Conservation (phyloP, 768 basidiomycete species). For the Lactarius indigo region DNA sequence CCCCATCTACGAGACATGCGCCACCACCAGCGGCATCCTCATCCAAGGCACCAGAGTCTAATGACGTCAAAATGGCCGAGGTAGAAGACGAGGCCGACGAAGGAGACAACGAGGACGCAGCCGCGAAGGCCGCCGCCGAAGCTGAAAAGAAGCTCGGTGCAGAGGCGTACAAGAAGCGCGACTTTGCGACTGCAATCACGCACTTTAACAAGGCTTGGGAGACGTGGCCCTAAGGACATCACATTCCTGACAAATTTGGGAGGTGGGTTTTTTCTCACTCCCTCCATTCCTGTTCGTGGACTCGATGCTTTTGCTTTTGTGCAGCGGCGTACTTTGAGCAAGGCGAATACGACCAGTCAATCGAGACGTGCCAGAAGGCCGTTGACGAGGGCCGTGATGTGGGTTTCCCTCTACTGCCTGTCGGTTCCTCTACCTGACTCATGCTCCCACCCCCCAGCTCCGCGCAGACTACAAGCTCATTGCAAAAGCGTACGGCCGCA, state of each 20-base stretch:
- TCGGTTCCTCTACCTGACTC: neutral
- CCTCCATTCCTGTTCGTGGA: neutral
- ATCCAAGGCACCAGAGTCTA: slow-evolving; percentile 30
- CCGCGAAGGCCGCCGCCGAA: slow-evolving; percentile 73
- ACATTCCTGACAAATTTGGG: slow-evolving; percentile 90
- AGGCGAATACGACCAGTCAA: slow-evolving; percentile 85
- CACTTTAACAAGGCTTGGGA: slow-evolving; percentile 91
- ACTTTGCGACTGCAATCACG: slow-evolving; percentile 72
- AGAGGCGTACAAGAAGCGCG: slow-evolving; percentile 81
- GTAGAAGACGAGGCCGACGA: slow-evolving; percentile 37
- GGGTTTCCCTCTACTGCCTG: slow-evolving; percentile 25
- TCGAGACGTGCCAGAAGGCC: slow-evolving; percentile 93
- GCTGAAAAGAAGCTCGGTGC: slow-evolving; percentile 75
- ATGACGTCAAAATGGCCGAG: slow-evolving; percentile 64
- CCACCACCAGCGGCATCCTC: slow-evolving; percentile 34
- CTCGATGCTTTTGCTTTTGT: neutral
- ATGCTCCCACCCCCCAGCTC: slow-evolving; percentile 41
- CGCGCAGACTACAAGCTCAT: slow-evolving; percentile 93
- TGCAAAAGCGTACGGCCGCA: slow-evolving; percentile 91
- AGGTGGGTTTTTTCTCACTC: slow-evolving; percentile 42
- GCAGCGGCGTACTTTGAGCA: slow-evolving; percentile 91
- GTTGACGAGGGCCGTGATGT: slow-evolving; percentile 89
- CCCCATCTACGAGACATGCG: slow-evolving; percentile 36
- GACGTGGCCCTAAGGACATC: slow-evolving; percentile 85
- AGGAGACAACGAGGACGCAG: slow-evolving; percentile 61